These are phyloP conservation scores for Pterocarpus macrocarpus DNA, from an alignment of 306 rosid genomes.

Conservation along the genomic window DNA sequence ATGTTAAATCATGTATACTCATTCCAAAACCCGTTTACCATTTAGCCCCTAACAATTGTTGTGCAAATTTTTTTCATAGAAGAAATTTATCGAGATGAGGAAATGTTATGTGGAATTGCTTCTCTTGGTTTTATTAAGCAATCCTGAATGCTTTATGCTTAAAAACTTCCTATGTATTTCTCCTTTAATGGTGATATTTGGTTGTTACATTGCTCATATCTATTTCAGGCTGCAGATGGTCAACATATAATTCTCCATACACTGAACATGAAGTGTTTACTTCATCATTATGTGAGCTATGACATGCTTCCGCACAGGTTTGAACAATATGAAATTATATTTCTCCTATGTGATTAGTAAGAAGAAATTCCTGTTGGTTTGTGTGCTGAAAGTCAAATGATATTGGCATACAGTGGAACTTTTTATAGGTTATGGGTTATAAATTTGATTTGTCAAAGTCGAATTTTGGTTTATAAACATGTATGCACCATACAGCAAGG, in stretches of 20 bases:
- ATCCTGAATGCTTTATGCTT: slow-evolving; percentile 22
- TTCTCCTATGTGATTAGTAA: slow-evolving; percentile 26
- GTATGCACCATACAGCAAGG: neutral
- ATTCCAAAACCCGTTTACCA: neutral
- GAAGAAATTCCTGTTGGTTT: slow-evolving; percentile 3
- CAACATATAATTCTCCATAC: slow-evolving; percentile 98
- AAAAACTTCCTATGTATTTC: neutral
- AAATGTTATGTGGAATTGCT: slow-evolving; percentile 35
- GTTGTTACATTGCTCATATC: slow-evolving; percentile 49
- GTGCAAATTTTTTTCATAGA: neutral
- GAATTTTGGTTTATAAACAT: slow-evolving; percentile 33
- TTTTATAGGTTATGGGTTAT: neutral
- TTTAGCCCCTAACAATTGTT: slow-evolving; percentile 23
- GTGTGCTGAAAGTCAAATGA: slow-evolving; percentile 28
- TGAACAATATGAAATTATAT: slow-evolving; percentile 33
- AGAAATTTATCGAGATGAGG: neutral
- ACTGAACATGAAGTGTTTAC: slow-evolving; percentile 86
- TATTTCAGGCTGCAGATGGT: slow-evolving; percentile 92
- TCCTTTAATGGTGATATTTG: slow-evolving; percentile 27
- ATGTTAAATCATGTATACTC: slow-evolving; percentile 3
- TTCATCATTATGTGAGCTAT: slow-evolving; percentile 81
- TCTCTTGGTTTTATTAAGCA: slow-evolving; percentile 32
- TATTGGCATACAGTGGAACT: slow-evolving; percentile 1
- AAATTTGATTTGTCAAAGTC: slow-evolving; percentile 10
- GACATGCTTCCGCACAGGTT: slow-evolving; percentile 90